A percentile compares a stretch with the other conserved stretches of the same genome.
Conservation (phyloP, 352 stramenopile genomes). For the Phytophthora constricta region DNA sequence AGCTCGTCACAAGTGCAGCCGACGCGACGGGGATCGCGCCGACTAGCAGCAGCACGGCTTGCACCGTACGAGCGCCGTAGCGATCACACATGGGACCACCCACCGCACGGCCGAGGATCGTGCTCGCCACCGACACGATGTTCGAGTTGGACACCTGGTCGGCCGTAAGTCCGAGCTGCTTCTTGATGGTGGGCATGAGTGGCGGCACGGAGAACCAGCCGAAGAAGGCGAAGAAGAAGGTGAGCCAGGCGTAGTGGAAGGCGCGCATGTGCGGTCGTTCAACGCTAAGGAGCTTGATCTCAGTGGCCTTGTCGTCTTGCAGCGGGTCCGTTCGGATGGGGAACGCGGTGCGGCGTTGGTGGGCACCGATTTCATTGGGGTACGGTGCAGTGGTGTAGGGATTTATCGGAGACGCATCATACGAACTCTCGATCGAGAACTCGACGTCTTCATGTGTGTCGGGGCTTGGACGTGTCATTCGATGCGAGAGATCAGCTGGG, state of each 20-base stretch:
- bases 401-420: background rate
- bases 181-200: conserved; percentile 91
- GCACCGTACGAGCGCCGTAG: conserved; percentile 86
- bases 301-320: conserved; percentile 36
- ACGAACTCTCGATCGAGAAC: background rate
- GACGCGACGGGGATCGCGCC: conserved; percentile 85
- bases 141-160: conserved; percentile 91
- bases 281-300: conserved; percentile 42
- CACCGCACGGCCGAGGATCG: conserved; percentile 91
- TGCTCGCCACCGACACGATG: conserved; percentile 89
- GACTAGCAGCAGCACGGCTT: conserved; percentile 76
- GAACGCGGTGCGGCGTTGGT: conserved; percentile 52
- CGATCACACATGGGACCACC: conserved; percentile 93
- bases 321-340: conserved; percentile 42
- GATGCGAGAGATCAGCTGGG: background rate
- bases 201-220: conserved; percentile 95
- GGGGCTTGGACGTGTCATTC: background rate
- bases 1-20: conserved; percentile 83
- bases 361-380: conserved; percentile 39
- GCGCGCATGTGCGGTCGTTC: conserved; percentile 91
- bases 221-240: conserved; percentile 96
- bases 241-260: conserved; percentile 93
- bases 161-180: conserved; percentile 80
- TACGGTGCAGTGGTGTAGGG: conserved; percentile 20
- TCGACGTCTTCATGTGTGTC: background rate